Percentiles rank a stretch among this genome's conserved stretches.
Evolutionary conservation across 352 stramenopile species (phyloP).

Genomic region (Phytopythium montanum): DNA sequence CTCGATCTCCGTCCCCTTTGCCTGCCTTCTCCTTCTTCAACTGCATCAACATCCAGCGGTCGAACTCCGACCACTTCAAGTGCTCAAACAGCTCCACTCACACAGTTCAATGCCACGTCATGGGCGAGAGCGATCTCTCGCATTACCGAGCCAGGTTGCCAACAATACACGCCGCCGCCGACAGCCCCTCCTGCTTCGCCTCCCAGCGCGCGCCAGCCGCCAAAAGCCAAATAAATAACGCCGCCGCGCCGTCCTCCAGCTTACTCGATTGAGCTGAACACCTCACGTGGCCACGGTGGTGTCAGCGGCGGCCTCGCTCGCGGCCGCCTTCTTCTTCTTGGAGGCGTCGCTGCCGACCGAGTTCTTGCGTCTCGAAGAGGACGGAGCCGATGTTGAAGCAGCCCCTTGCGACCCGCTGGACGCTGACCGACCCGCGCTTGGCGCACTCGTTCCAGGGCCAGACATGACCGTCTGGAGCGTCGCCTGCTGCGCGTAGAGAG

Average conservation of each 20-base stretch:
- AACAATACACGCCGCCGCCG: background rate
- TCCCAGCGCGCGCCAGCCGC: background rate
- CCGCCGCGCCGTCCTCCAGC: background rate
- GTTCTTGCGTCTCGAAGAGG: slow-evolving; percentile 2
- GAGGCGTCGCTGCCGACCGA: background rate
- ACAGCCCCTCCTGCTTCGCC: background rate
- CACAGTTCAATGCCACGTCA: background rate
- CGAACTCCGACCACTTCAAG: too few relatives aligned
- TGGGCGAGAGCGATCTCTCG: too few relatives aligned
- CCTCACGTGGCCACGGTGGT: background rate
- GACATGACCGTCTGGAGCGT: slow-evolving; percentile 27
- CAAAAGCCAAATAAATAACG: slow-evolving; percentile 2
- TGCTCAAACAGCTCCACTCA: background rate
- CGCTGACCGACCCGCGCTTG: background rate
- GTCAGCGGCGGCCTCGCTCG: background rate
- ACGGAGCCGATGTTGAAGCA: background rate
- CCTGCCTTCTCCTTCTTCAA: too few relatives aligned
- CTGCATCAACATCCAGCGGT: too few relatives aligned
- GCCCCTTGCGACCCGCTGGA: background rate
- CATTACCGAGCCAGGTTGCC: background rate
- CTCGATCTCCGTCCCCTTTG: too few relatives aligned
- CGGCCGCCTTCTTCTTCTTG: slow-evolving; percentile 1
- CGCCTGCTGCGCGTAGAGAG: slow-evolving; percentile 55
- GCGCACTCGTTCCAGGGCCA: background rate
- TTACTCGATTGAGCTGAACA: background rate